A percentile compares a stretch with the other conserved stretches of the same genome.
These are phyloP conservation scores for Cladochytrium tenue DNA, from an alignment of 371 early-diverging fungal species.

Conservation along the genomic window DNA sequence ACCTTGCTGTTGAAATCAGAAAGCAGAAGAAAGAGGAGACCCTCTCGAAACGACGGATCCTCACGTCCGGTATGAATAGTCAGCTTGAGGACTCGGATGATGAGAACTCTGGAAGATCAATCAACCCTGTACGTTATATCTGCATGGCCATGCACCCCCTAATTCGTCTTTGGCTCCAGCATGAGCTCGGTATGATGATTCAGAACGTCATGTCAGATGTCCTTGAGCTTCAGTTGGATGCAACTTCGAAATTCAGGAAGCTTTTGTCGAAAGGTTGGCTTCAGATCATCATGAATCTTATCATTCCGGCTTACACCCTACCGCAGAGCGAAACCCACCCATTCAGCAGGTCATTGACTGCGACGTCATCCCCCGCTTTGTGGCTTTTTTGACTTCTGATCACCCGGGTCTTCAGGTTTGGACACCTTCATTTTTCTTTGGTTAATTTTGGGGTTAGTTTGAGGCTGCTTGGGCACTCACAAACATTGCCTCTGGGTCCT, in stretches of 20 bases:
- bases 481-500: conserved; percentile 99
- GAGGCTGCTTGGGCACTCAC: conserved; percentile 99
- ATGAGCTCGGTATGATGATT: conserved; percentile 73
- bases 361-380: conserved; percentile 94
- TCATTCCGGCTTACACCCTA: conserved; percentile 1
- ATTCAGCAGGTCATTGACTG: conserved; percentile 95
- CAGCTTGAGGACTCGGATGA: background rate
- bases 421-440: conserved; percentile 1
- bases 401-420: conserved; percentile 85
- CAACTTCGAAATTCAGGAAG: conserved; percentile 93
- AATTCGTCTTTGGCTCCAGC: conserved; percentile 44
- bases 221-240: conserved; percentile 78
- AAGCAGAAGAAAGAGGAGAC: conserved; percentile 95
- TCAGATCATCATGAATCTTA: background rate
- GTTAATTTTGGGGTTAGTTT: conserved; percentile 64
- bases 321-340: conserved; percentile 90
- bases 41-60: conserved; percentile 73
- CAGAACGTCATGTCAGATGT: conserved; percentile 71
- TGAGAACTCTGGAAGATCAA: background rate
- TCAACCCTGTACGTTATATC: background rate
- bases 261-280: conserved; percentile 82
- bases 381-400: conserved; percentile 82
- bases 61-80: background rate
- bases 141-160: too few relatives aligned
- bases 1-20: conserved; percentile 90